Evolutionary conservation across 1,284 basidiomycete genomes (phyloP), one percentile per base, ranked within the genome.

Genomic region (Microbotryum saponariae): DNA sequence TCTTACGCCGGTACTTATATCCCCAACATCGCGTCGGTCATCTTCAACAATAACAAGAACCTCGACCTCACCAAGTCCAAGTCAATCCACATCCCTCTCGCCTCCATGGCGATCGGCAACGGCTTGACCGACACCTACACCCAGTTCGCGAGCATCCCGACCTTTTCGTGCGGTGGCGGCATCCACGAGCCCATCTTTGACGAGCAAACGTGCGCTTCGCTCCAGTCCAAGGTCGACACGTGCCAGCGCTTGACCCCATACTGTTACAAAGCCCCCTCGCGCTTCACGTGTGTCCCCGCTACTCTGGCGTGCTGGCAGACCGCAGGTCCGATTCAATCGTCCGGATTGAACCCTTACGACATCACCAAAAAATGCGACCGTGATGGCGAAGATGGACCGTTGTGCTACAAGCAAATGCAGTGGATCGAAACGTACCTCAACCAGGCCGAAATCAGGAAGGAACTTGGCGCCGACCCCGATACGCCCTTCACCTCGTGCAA

Each of bases 51-150:
- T 74, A 92, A 91, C 76, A 81, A 83, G 73, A 78, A 67, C 53
- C 60, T 67, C 45, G 70, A 74, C 1, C 64, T 66, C 18, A 73
- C 75, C 45, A 70, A 65, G 10, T 63, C 76, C 6, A 75, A 73
- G 4, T 54, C 63, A 14, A 69, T 80, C 79, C 63, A 52, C 54
- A 84, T 93, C 75, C 88, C 90, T 75, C 80, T 94, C 50, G 82
- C 81, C 47, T 88, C 86, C 0, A 75, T 93, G 50, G 79, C 93
- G 67, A 82, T 93, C 56, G 91, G 85, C 12, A 91, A 89, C 70
- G 89, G 88, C 16, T 76, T 85, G 46, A 91, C 89, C 1, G 86
- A 92, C 69, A 87, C 88, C 6, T 61, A 61, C 60, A 66, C 58
- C 42, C 77, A 78, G 69, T 78, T 78, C 69, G 72, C 73, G 2